These are phyloP conservation scores for Chrysophaeum taylorii DNA, from an alignment of 352 stramenopile species.

Conservation along the genomic window DNA sequence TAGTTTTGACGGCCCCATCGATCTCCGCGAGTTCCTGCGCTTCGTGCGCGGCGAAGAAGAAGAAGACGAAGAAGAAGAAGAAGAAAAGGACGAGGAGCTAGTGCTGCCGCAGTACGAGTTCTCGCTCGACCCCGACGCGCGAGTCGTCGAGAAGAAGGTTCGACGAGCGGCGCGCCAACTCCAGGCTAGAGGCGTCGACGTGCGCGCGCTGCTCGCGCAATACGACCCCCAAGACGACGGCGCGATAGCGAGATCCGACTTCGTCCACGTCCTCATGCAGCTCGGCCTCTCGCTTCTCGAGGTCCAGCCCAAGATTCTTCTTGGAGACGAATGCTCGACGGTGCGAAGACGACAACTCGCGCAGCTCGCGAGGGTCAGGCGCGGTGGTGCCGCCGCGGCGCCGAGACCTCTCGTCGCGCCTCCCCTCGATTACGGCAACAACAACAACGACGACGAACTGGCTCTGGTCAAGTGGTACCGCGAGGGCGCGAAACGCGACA, in stretches of 20 bases:
- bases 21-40: constrained; percentile 49
- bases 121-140: constrained; percentile 57
- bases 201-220: constrained; percentile 55
- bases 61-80: constrained; percentile 17
- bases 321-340: neutral
- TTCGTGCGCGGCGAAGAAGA: constrained; percentile 32
- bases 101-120: constrained; percentile 57
- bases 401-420: neutral
- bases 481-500: constrained; percentile 80
- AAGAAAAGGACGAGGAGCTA: constrained; percentile 16
- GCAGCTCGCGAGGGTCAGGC: constrained; percentile 21
- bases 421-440: constrained; percentile 9
- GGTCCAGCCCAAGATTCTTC: constrained; percentile 8
- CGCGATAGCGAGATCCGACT: constrained; percentile 63
- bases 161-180: constrained; percentile 54
- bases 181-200: constrained; percentile 53
- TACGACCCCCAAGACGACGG: constrained; percentile 43
- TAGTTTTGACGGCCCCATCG: constrained; percentile 55
- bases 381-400: neutral
- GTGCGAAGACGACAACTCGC: constrained; percentile 16
- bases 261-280: constrained; percentile 81
- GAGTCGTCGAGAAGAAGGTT: constrained; percentile 68
- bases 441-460: constrained; percentile 57
- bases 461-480: constrained; percentile 77
- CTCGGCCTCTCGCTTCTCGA: constrained; percentile 68